phyloP scores from a whole-genome alignment of 2,329 filamentous ascomycete species.

The Immersiporthe knoxdaviesiana region DNA sequence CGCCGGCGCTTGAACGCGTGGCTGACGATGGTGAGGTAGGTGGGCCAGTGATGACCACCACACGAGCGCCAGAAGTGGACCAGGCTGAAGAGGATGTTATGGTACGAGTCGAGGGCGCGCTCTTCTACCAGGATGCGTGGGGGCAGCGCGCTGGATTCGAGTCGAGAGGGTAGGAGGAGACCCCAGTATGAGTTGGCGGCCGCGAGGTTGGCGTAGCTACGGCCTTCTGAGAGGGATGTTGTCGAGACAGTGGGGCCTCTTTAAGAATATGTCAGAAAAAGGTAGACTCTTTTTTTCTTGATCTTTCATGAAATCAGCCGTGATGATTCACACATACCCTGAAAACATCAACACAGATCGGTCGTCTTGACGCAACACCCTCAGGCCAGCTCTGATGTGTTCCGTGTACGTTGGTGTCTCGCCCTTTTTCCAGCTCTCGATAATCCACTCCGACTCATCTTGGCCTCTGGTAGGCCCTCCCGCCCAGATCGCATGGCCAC shows the following conservation, averaged over 20 bases:
- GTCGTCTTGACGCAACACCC: constrained; percentile 50
- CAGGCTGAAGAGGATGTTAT: constrained; percentile 81
- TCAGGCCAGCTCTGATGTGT: constrained; percentile 71
- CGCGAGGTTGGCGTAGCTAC: constrained; percentile 63
- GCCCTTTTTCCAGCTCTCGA: constrained; percentile 75
- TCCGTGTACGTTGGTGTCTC: constrained; percentile 80
- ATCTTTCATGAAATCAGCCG: too few relatives aligned
- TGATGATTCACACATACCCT: constrained; percentile 53
- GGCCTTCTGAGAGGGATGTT: constrained; percentile 61
- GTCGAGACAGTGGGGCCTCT: constrained; percentile 67
- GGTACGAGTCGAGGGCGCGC: constrained; percentile 80
- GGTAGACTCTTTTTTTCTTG: too few relatives aligned
- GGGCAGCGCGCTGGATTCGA: not conserved
- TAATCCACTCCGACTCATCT: constrained; percentile 68
- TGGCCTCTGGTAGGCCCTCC: constrained; percentile 57
- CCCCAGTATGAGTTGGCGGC: constrained; percentile 51
- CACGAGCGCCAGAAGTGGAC: constrained; percentile 51
- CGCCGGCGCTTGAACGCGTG: constrained; percentile 70
- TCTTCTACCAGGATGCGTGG: constrained; percentile 64
- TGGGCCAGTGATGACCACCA: constrained; percentile 54
- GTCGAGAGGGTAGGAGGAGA: constrained; percentile 35
- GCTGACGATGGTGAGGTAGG: constrained; percentile 64
- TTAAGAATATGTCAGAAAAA: not conserved
- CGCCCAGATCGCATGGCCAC: constrained; percentile 80
- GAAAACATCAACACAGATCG: constrained; percentile 68